Conservation (phyloP, 768 basidiomycete genomes). For the Chalciporus pseudorubinellus region DNA sequence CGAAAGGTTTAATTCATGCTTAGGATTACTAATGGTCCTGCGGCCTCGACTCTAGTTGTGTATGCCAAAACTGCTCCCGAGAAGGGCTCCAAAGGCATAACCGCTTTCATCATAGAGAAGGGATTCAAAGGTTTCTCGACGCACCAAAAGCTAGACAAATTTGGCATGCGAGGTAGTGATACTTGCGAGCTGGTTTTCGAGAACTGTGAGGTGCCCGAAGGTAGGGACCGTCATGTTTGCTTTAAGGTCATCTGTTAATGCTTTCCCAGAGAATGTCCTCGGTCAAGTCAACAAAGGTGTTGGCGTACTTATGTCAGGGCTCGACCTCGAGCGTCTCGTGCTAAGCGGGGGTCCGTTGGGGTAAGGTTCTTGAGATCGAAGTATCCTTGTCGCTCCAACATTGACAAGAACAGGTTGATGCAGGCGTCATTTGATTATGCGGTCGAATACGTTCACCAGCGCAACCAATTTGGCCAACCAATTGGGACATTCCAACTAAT, state of each 20-base stretch:
- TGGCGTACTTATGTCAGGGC: constrained; percentile 88
- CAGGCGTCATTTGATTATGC: constrained; percentile 90
- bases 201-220: constrained; percentile 84
- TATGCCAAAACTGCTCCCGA: constrained; percentile 87
- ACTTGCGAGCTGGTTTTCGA: constrained; percentile 94
- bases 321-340: constrained; percentile 90
- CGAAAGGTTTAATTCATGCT: not conserved
- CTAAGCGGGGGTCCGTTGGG: constrained; percentile 91
- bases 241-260: not conserved
- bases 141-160: constrained; percentile 89
- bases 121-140: constrained; percentile 83
- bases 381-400: constrained; percentile 7
- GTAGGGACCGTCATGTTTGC: constrained; percentile 38
- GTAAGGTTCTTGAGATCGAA: constrained; percentile 35
- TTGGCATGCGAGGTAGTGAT: constrained; percentile 95
- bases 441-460: constrained; percentile 87
- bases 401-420: constrained; percentile 68
- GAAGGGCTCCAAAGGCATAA: constrained; percentile 83
- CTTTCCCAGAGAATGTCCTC: constrained; percentile 69
- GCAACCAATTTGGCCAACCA: constrained; percentile 86
- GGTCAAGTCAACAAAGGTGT: constrained; percentile 79
- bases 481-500: constrained; percentile 93
- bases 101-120: constrained; percentile 86
- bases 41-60: constrained; percentile 86
- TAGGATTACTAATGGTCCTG: constrained; percentile 95